A percentile compares a stretch with the other conserved stretches of the same genome.
Evolutionary conservation across 306 rosid species (phyloP).

Genomic region (Sicyos baderoa): DNA sequence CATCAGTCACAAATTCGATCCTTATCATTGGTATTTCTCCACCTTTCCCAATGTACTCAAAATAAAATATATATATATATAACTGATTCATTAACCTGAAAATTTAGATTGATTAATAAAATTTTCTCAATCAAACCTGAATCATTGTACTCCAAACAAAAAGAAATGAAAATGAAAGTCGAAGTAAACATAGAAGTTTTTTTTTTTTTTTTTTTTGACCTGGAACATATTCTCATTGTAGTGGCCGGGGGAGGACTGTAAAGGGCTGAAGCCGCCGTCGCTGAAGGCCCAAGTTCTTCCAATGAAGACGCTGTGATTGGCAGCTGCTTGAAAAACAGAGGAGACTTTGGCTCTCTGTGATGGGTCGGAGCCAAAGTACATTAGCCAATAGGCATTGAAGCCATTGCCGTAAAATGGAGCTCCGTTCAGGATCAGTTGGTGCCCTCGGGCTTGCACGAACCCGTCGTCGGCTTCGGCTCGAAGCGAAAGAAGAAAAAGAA

Average conservation of each 20-base stretch:
- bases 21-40: too few species aligned
- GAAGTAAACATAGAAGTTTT: too few species aligned
- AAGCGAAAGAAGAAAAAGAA: conserved; percentile 20
- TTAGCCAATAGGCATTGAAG: conserved; percentile 90
- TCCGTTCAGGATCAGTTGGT: conserved; percentile 57
- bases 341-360: conserved; percentile 66
- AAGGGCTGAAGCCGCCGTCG: conserved; percentile 65
- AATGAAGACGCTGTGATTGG: conserved; percentile 47
- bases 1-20: too few species aligned
- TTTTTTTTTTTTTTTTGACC: too few species aligned
- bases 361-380: conserved; percentile 69
- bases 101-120: too few species aligned
- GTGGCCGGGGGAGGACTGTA: conserved; percentile 78
- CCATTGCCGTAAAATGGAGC: conserved; percentile 73
- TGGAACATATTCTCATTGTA: conserved; percentile 70
- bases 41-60: too few species aligned
- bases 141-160: too few species aligned
- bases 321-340: conserved; percentile 59
- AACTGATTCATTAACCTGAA: too few species aligned
- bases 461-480: conserved; percentile 43
- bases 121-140: too few species aligned
- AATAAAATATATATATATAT: too few species aligned
- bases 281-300: conserved; percentile 91
- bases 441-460: conserved; percentile 64
- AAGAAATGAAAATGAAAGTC: too few species aligned